Evolutionary conservation across 1,284 basidiomycete species (phyloP).

Genomic region (Apiotrichum gamsii): DNA sequence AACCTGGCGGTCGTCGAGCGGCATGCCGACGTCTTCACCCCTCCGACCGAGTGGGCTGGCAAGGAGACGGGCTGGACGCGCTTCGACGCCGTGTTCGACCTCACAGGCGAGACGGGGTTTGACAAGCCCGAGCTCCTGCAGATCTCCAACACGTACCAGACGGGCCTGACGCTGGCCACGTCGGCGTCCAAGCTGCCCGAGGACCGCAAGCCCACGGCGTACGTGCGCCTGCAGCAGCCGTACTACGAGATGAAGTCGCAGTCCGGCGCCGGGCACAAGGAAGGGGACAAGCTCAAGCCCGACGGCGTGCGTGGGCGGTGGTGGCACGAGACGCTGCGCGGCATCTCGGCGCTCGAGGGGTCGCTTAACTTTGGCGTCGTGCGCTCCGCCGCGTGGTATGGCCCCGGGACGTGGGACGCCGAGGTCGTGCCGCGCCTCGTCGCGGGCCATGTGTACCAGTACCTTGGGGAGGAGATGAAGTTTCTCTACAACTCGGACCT

Average conservation of each 20-base stretch:
- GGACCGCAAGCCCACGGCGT: slow-evolving; percentile 61
- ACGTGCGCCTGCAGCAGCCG: slow-evolving; percentile 70
- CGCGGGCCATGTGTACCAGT: slow-evolving; percentile 70
- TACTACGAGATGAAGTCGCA: slow-evolving; percentile 64
- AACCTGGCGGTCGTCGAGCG: slow-evolving; percentile 59
- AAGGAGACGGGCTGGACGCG: slow-evolving; percentile 15
- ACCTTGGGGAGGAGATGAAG: slow-evolving; percentile 79
- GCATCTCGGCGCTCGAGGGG: slow-evolving; percentile 55
- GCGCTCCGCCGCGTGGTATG: slow-evolving; percentile 39
- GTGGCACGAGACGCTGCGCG: slow-evolving; percentile 83
- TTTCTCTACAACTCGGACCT: slow-evolving; percentile 71
- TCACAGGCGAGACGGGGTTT: slow-evolving; percentile 63
- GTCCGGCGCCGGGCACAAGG: slow-evolving; percentile 53
- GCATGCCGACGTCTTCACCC: slow-evolving; percentile 36
- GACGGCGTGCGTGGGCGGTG: slow-evolving; percentile 67
- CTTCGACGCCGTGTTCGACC: slow-evolving; percentile 42
- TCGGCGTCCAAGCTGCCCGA: slow-evolving; percentile 54
- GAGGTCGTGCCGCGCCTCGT: slow-evolving; percentile 63
- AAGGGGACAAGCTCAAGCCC: slow-evolving; percentile 65
- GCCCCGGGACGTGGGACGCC: slow-evolving; percentile 33
- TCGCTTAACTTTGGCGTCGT: slow-evolving; percentile 76
- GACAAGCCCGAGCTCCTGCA: slow-evolving; percentile 69
- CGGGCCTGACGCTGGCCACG: slow-evolving; percentile 61
- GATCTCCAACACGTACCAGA: slow-evolving; percentile 67
- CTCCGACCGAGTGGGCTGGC: slow-evolving; percentile 23